Percentiles rank a stretch among this genome's conserved stretches.
These are phyloP conservation scores for Aspergillus cejpii DNA, from an alignment of 2,329 filamentous ascomycete genomes.

Conservation along the genomic window DNA sequence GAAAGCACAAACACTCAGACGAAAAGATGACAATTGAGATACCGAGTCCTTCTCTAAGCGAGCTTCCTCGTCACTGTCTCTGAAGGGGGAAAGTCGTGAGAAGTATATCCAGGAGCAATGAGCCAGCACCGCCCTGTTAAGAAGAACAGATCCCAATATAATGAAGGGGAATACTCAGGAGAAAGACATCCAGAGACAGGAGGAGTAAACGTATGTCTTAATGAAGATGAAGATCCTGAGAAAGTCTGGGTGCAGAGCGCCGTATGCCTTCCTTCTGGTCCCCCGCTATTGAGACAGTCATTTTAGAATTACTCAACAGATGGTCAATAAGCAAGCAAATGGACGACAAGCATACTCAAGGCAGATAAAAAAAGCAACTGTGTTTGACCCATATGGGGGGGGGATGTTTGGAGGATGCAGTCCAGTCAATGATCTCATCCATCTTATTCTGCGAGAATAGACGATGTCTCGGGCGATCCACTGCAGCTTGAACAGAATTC, in stretches of 20 bases:
- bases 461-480: conserved; percentile 6
- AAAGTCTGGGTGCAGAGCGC: conserved; percentile 2
- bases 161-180: neutral
- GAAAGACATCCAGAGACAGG: conserved; percentile 5
- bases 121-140: conserved; percentile 9
- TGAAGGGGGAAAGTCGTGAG: neutral
- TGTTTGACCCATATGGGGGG: conserved; percentile 1
- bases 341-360: neutral
- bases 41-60: neutral
- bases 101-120: conserved; percentile 8
- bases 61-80: neutral
- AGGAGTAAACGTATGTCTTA: conserved; percentile 8
- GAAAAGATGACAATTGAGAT: neutral
- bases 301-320: neutral
- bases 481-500: neutral
- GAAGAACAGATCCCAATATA: neutral
- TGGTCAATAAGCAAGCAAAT: neutral
- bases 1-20: neutral
- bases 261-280: neutral
- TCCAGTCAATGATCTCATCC: neutral
- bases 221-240: conserved; percentile 4
- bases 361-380: neutral
- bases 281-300: conserved; percentile 10
- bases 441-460: neutral
- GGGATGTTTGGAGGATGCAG: neutral